Conservation (phyloP, 768 basidiomycete species). For the Rhodosporidiobolus odoratus region DNA sequence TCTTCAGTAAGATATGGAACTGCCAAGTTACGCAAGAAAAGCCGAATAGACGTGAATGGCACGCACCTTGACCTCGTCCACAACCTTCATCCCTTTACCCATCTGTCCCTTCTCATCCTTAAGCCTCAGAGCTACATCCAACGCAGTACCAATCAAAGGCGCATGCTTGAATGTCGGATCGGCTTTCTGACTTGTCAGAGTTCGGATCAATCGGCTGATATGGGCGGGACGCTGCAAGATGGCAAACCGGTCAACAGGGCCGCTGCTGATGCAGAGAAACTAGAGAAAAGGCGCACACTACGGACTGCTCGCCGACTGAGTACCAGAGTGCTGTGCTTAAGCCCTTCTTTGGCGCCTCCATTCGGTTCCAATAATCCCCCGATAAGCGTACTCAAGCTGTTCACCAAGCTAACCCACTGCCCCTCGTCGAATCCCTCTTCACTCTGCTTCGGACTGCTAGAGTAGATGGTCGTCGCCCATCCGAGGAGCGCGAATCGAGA, state of each 20-base stretch:
- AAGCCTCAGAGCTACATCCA: constrained; percentile 44
- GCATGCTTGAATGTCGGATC: constrained; percentile 41
- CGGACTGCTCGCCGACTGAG: constrained; percentile 64
- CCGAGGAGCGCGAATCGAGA: constrained; percentile 65
- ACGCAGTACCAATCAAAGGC: constrained; percentile 61
- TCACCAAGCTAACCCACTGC: constrained; percentile 55
- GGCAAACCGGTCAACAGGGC: neutral
- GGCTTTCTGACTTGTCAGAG: constrained; percentile 17
- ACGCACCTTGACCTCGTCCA: constrained; percentile 51
- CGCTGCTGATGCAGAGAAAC: neutral
- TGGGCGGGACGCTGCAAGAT: neutral
- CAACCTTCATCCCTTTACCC: constrained; percentile 50
- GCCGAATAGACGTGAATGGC: neutral
- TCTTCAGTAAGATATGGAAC: too few species aligned
- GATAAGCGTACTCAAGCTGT: constrained; percentile 59
- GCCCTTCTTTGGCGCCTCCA: constrained; percentile 55
- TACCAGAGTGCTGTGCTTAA: constrained; percentile 61
- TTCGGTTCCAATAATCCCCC: constrained; percentile 56
- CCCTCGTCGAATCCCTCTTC: constrained; percentile 32
- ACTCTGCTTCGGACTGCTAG: constrained; percentile 49
- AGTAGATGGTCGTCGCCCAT: constrained; percentile 65
- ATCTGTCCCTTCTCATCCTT: constrained; percentile 41
- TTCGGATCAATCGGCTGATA: constrained; percentile 18
- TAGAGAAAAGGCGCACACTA: constrained; percentile 50
- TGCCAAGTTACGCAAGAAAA: neutral